Evolutionary conservation across 179 eudicot genomes (phyloP), one percentile per base, ranked within the genome.

Genomic region (Beta corolliflora): DNA sequence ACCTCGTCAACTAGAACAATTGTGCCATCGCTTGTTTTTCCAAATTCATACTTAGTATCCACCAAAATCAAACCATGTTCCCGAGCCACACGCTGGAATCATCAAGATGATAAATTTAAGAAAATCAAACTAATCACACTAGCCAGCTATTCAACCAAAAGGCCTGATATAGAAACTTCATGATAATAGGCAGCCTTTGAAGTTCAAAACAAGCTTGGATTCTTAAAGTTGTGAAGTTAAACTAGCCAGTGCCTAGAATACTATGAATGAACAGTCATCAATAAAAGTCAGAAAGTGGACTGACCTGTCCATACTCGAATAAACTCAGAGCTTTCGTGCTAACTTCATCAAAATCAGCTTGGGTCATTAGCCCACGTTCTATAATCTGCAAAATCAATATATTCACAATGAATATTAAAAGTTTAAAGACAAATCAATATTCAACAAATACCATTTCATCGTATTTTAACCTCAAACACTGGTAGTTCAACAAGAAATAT

Each of bases 1-100:
- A 92, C 99, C 96, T 96, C 99, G 46, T 96, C 99, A 73, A 96
- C 85, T 83, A 96, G 79, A 73, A 89, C 88, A 78, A 96, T 89
- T 52, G 88, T 79, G 85, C 99, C 99, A 85, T 96, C 98, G 73
- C 84, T 71, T 78, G 90, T 91, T 86, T 91, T 96, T 76, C 99
- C 99, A 83, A 96, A 96, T 82, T 96, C 98, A 80, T 96, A 96
- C 84, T 96, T 96, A 50, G 99, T 94, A 85, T 96, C 99, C 77
- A 36, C 41, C 41, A 36, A 36, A 36, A 36, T 36, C 41, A 36
- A 36, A 36, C 41, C 41, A 36, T 36, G 96, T 66, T 96, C 92
- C 81, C 79, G 73, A 52, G 98, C 99, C 81, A 93, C 93, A 58
- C 77, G 85, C 99, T 96, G 91, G 60, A 81, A 78, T 67, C 9